A percentile compares a stretch with the other conserved stretches of the same genome.
These are phyloP conservation scores for Bruguiera hainesii DNA, from an alignment of 441 rosid genomes.

Conservation along the genomic window DNA sequence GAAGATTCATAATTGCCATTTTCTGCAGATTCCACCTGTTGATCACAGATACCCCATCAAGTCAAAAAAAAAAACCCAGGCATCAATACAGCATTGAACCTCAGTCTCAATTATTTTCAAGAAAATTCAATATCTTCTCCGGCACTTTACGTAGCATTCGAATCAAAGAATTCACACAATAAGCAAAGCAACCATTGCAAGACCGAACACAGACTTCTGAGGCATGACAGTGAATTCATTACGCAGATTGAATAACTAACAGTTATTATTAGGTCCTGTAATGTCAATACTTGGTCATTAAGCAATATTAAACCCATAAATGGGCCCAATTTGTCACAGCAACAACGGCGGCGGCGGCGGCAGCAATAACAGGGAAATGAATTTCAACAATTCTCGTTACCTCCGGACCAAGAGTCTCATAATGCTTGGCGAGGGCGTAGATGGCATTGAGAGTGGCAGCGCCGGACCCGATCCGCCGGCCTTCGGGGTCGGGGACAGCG, in stretches of 20 bases:
- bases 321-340: too few species aligned
- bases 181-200: not conserved
- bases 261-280: too few species aligned
- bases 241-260: too few species aligned
- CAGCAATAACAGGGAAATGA: not conserved
- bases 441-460: constrained; percentile 95
- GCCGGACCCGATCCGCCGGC: constrained; percentile 92
- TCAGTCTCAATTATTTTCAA: not conserved
- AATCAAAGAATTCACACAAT: not conserved
- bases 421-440: constrained; percentile 59
- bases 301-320: too few species aligned
- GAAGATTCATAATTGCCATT: constrained; percentile 29
- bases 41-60: constrained; percentile 25
- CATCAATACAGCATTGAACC: constrained; percentile 7
- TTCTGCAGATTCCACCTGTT: constrained; percentile 42
- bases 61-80: constrained; percentile 3
- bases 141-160: not conserved
- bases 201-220: not conserved
- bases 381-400: constrained; percentile 20
- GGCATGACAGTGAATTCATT: too few species aligned
- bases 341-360: too few species aligned
- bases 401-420: constrained; percentile 33
- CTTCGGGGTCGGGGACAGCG: constrained; percentile 86
- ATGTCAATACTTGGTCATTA: too few species aligned
- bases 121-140: not conserved